Evolutionary conservation across 148 eudicot species (phyloP).

Genomic region (Suaeda aralocaspica): DNA sequence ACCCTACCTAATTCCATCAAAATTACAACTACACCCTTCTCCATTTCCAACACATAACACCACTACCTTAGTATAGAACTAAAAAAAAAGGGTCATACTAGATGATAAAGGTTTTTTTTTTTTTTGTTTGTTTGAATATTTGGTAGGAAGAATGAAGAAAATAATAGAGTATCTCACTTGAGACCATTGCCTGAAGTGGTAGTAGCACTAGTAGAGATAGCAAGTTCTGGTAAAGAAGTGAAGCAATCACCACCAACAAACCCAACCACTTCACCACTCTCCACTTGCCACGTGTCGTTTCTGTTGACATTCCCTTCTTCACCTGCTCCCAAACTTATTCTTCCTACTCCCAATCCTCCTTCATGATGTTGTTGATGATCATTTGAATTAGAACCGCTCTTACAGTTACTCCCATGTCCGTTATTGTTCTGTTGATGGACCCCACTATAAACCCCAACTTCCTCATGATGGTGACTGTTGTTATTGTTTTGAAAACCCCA

Average conservation of each 20-base stretch:
- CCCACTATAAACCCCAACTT: no score
- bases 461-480: not conserved
- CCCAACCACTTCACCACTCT: conserved; percentile 41
- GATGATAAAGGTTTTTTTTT: not conserved
- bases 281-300: conserved; percentile 60
- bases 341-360: conserved; percentile 22
- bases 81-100: no score
- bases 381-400: conserved; percentile 5
- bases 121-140: not conserved
- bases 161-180: conserved; percentile 28
- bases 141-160: no score
- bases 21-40: conserved; percentile 4
- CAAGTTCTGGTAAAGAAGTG: conserved; percentile 53
- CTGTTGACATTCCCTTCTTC: conserved; percentile 12
- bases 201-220: no score
- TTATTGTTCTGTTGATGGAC: no score
- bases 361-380: not conserved
- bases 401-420: conserved; percentile 15
- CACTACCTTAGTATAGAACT: not conserved
- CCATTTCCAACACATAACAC: not conserved
- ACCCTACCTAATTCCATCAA: conserved; percentile 6
- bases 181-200: conserved; percentile 41
- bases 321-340: conserved; percentile 11
- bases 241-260: conserved; percentile 32
- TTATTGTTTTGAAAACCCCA: conserved; percentile 19